Evolutionary conservation across 2,329 filamentous ascomycete species (phyloP).

Genomic region (Lasiodiplodia theobromae): DNA sequence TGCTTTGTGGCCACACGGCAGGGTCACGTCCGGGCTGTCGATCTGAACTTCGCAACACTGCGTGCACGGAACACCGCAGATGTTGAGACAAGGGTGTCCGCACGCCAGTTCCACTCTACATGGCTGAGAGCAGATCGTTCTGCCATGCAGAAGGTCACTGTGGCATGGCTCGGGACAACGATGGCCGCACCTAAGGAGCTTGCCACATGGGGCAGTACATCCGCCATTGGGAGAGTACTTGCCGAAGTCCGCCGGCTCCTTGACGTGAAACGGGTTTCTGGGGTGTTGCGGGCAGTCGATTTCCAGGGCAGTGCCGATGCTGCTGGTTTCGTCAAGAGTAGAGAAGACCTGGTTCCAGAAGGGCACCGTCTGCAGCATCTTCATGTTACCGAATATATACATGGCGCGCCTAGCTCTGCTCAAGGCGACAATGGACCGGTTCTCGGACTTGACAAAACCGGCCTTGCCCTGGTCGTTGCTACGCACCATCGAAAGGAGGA

Average conservation of each 20-base stretch:
- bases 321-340: constrained; percentile 52
- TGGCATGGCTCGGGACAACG: neutral
- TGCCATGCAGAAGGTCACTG: neutral
- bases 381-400: constrained; percentile 72
- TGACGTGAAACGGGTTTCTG: constrained; percentile 36
- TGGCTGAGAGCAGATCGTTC: neutral
- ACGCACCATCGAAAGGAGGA: constrained; percentile 74
- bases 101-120: neutral
- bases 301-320: constrained; percentile 33
- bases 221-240: constrained; percentile 41
- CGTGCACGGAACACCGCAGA: neutral
- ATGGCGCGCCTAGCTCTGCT: constrained; percentile 73
- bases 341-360: constrained; percentile 70
- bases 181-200: neutral
- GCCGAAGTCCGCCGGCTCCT: constrained; percentile 39
- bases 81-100: neutral
- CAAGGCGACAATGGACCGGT: constrained; percentile 74
- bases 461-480: constrained; percentile 66
- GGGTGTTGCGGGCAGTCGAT: constrained; percentile 42
- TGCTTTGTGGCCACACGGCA: neutral
- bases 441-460: constrained; percentile 71
- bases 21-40: neutral
- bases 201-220: constrained; percentile 30
- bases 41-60: neutral
- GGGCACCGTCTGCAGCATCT: constrained; percentile 61